phyloP scores from a whole-genome alignment of 805 yeast genomes.

The Dipodascopsis uninucleata region DNA sequence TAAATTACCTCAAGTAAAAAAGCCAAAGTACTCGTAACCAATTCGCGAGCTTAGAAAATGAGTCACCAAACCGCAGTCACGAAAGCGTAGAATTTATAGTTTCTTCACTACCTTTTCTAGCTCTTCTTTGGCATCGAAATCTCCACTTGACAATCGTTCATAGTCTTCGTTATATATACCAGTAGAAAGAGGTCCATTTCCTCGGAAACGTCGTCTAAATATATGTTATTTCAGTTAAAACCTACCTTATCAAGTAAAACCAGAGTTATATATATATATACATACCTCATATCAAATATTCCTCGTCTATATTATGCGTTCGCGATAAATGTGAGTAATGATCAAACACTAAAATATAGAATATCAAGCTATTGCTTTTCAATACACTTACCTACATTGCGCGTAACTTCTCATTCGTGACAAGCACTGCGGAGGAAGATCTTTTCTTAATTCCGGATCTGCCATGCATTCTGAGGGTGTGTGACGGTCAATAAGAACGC shows the following conservation, averaged over 20 bases:
- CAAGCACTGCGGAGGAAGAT: conserved; percentile 81
- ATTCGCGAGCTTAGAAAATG: no score
- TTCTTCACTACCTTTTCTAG: conserved; percentile 55
- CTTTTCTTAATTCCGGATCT: conserved; percentile 68
- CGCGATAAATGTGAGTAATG: neutral
- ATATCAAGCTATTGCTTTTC: conserved; percentile 1
- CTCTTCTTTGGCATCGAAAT: conserved; percentile 79
- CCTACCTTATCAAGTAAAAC: neutral
- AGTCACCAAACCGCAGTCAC: no score
- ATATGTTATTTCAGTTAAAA: neutral
- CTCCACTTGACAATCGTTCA: conserved; percentile 71
- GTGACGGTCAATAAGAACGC: conserved; percentile 85
- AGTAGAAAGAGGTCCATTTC: conserved; percentile 88
- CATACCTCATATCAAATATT: conserved; percentile 67
- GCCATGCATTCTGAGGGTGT: conserved; percentile 85
- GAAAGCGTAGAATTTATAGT: conserved; percentile 15
- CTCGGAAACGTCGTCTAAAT: conserved; percentile 72
- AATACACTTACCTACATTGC: conserved; percentile 59
- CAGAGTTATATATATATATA: no score
- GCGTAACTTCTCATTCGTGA: conserved; percentile 80
- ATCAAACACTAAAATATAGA: neutral
- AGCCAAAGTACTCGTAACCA: no score
- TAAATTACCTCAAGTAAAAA: no score
- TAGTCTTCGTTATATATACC: conserved; percentile 90
- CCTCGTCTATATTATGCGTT: conserved; percentile 63